Conservation (phyloP, 495 filamentous ascomycete species). For the Aspergillus baeticus region DNA sequence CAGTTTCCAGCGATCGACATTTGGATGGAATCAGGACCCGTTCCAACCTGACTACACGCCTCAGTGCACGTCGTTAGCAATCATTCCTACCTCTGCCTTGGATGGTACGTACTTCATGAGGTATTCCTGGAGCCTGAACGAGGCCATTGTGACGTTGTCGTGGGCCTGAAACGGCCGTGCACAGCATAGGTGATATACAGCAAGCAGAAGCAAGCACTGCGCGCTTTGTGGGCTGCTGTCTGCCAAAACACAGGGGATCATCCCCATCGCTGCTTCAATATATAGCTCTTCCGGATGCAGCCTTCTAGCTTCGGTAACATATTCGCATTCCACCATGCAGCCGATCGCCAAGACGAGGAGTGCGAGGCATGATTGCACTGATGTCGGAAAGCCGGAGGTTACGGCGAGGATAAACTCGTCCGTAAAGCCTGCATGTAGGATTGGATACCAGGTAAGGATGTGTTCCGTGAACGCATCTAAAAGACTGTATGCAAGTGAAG, state of each 20-base stretch:
- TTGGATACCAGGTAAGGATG: conserved; percentile 10
- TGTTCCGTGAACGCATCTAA: not conserved
- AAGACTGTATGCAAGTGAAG: not conserved
- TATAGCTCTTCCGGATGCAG: not conserved
- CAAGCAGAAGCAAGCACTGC: conserved; percentile 6
- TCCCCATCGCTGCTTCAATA: conserved; percentile 6
- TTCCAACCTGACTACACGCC: not conserved
- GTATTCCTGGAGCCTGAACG: conserved; percentile 2
- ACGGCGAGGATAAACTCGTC: conserved; percentile 2
- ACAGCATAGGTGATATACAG: conserved; percentile 4
- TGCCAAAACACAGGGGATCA: not conserved
- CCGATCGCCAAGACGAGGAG: conserved; percentile 4
- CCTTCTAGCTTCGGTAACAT: not conserved
- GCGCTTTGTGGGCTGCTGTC: not conserved
- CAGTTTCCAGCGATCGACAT: not conserved
- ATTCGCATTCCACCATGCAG: not conserved
- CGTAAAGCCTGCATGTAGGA: conserved; percentile 1
- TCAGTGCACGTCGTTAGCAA: no score
- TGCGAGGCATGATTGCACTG: conserved; percentile 1
- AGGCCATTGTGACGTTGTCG: conserved; percentile 7
- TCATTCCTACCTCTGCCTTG: no score
- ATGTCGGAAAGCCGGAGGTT: not conserved
- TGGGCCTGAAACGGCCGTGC: conserved; percentile 1
- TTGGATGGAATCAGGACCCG: not conserved
- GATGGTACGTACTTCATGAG: not conserved